Percentiles rank a stretch among this genome's conserved stretches.
phyloP scores from a whole-genome alignment of 2,329 filamentous ascomycete species.

The Arthroderma uncinatum region DNA sequence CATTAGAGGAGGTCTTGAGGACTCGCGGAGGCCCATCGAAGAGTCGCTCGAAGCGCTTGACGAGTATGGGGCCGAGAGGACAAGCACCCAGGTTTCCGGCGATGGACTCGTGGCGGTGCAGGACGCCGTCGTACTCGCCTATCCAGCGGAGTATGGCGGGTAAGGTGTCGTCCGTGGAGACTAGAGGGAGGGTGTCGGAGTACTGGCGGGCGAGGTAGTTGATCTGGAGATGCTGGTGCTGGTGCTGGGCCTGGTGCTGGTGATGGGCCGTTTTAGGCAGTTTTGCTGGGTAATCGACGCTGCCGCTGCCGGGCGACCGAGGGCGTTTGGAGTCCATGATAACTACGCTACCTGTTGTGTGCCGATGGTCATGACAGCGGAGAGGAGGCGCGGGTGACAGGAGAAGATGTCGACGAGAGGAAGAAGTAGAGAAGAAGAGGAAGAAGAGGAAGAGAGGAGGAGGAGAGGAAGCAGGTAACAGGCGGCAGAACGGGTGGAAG shows the following conservation, averaged over 20 bases:
- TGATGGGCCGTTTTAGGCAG: constrained; percentile 37
- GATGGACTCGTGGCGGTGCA: constrained; percentile 76
- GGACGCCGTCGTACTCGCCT: constrained; percentile 70
- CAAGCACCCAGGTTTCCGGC: constrained; percentile 76
- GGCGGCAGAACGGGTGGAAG: constrained; percentile 9
- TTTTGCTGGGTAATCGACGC: constrained; percentile 37
- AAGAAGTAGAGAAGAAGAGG: constrained; percentile 13
- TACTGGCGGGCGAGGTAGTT: constrained; percentile 57
- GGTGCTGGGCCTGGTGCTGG: constrained; percentile 29
- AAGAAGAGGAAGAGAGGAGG: constrained; percentile 39
- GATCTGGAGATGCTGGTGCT: constrained; percentile 51
- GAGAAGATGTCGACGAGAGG: constrained; percentile 16
- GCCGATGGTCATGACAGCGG: constrained; percentile 8
- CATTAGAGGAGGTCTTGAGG: constrained; percentile 39
- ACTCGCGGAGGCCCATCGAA: constrained; percentile 71
- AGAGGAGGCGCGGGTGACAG: constrained; percentile 13
- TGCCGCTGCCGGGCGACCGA: constrained; percentile 36
- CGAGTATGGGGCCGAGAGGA: constrained; percentile 66
- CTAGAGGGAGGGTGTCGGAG: constrained; percentile 50
- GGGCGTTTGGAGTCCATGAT: constrained; percentile 3
- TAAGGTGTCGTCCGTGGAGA: constrained; percentile 58
- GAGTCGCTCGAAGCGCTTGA: constrained; percentile 74
- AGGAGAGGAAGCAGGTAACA: constrained; percentile 8
- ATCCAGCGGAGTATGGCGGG: constrained; percentile 61
- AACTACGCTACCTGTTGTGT: background rate